Base-by-base conservation (phyloP, 2,329 filamentous ascomycete species). In the Paecilomyces variotii region DNA sequence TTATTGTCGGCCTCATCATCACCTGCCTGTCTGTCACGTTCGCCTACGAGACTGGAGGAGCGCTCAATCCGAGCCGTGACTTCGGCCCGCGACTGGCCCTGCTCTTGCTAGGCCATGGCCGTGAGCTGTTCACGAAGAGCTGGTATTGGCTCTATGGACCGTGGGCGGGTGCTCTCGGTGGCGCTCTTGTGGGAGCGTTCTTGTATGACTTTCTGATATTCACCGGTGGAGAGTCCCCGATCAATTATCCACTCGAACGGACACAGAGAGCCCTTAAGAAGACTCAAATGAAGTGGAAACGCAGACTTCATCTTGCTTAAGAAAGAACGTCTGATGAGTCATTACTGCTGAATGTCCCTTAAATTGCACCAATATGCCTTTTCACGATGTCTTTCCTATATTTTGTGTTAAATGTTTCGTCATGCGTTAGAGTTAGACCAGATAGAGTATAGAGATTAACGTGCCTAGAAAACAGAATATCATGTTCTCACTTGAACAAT, bases 131-230 rank as follows among this genome's bases (percentile, higher is more conserved):
- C 60, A 72, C 66, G 3, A 71, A 76, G 35, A 39, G 35, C 26
- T 67, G 70, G 0, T 80, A 77, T 61, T 80, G 77, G 74, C 75
- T 81, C 58, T 80, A 75, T 65, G 77, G 75, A 35, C 74, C 74
- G 58, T 80, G 74, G 73, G 69, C 58, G 1, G 77, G 68, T 11
- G 72, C 74, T 0, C 58, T 74, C 24, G 60, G 61, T 53, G 79
- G 75, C 10, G 72, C 71, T 26, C 71, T 78, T 25, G 68, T 76
- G 39, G 78, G 79, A 0, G 79, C 68, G 6, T 78, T 80, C 61
- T 67, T 81, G 59, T 82, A 83, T 67, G 80, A 82, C 65, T 73
- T 77, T 61, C 76, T 75, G 62, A 81, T 78, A 62, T 82, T 82
- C 63, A 78, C 77, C 0, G 76, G 78, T 4, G 79, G 79, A 0